Conservation (phyloP, 768 basidiomycete species). For the Leccinum olivaceopallidum region DNA sequence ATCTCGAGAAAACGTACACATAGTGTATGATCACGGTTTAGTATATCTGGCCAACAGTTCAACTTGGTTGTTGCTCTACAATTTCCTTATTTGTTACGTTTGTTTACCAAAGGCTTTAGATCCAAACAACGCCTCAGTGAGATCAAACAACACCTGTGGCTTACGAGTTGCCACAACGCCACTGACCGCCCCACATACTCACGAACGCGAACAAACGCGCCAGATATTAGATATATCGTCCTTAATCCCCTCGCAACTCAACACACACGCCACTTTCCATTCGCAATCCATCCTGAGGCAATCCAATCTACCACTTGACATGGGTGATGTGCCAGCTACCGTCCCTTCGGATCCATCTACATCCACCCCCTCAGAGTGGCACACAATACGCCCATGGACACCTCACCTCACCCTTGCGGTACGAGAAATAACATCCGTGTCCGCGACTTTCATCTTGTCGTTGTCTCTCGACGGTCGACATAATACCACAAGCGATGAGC, state of each 20-base stretch:
- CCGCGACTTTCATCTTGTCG: slow-evolving; percentile 72
- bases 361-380: slow-evolving; percentile 48
- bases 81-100: slow-evolving; percentile 9
- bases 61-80: not conserved
- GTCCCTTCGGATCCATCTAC: slow-evolving; percentile 15
- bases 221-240: not conserved
- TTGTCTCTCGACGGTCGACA: slow-evolving; percentile 43
- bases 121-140: slow-evolving; percentile 26
- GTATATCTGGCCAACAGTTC: too few species aligned
- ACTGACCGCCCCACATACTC: not conserved
- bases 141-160: not conserved
- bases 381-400: slow-evolving; percentile 74
- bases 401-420: slow-evolving; percentile 71
- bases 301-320: slow-evolving; percentile 6
- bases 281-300: not conserved
- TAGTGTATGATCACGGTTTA: too few species aligned
- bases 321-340: slow-evolving; percentile 17
- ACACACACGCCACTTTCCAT: not conserved
- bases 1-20: too few species aligned
- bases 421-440: slow-evolving; percentile 82
- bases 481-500: slow-evolving; percentile 15
- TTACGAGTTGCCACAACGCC: slow-evolving; percentile 6
- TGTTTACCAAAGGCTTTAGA: slow-evolving; percentile 30
- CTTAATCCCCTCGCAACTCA: not conserved
- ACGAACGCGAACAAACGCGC: not conserved